Evolutionary conservation across 768 basidiomycete genomes (phyloP).

Genomic region (Kwoniella bestiolae): DNA sequence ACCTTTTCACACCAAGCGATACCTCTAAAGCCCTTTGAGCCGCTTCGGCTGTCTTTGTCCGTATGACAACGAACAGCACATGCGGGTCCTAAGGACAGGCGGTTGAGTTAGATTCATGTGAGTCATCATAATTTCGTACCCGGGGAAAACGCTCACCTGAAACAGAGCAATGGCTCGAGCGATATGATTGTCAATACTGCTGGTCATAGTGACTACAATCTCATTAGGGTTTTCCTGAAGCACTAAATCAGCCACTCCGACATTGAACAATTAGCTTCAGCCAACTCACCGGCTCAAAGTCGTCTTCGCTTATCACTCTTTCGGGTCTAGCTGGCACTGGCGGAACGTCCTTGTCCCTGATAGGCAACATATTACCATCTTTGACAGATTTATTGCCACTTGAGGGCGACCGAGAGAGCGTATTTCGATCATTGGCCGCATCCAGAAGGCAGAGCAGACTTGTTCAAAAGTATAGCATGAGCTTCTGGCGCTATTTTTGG

Average conservation of each 20-base stretch:
- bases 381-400: slow-evolving; percentile 6
- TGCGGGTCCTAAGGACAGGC: slow-evolving; percentile 38
- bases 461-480: too few relatives aligned
- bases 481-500: too few relatives aligned
- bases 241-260: not conserved
- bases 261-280: not conserved
- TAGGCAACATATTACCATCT: not conserved
- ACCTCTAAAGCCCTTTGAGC: slow-evolving; percentile 50
- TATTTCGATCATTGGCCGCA: slow-evolving; percentile 37
- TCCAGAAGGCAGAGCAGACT: slow-evolving; percentile 48
- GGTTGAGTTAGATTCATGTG: too few relatives aligned
- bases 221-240: slow-evolving; percentile 49
- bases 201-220: slow-evolving; percentile 42
- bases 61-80: slow-evolving; percentile 53
- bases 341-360: not conserved
- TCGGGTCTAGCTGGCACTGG: slow-evolving; percentile 22
- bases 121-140: not conserved
- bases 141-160: slow-evolving; percentile 35
- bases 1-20: slow-evolving; percentile 52
- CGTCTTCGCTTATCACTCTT: slow-evolving; percentile 42
- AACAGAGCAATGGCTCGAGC: slow-evolving; percentile 43
- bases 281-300: slow-evolving; percentile 45
- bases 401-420: slow-evolving; percentile 6
- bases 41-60: slow-evolving; percentile 38
- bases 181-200: slow-evolving; percentile 42